phyloP scores from a whole-genome alignment of 768 basidiomycete genomes.

The Leccinellum luteum region DNA sequence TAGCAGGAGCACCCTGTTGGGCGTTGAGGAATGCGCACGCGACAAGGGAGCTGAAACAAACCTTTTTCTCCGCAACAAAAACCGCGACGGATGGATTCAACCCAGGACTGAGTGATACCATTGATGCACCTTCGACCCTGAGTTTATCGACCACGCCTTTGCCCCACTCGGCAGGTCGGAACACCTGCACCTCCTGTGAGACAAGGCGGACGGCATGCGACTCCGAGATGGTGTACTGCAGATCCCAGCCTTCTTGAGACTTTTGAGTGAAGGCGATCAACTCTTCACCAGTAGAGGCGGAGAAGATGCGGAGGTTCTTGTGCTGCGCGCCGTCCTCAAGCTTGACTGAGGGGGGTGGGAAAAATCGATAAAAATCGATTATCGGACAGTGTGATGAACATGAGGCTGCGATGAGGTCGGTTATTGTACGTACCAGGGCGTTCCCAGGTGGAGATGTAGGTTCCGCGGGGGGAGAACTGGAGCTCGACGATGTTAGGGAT shows the following conservation, averaged over 20 bases:
- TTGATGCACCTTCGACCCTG: conserved; percentile 79
- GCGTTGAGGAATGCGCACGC: background rate
- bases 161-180: conserved; percentile 73
- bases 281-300: conserved; percentile 81
- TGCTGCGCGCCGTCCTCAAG: conserved; percentile 88
- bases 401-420: conserved; percentile 18
- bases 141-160: conserved; percentile 81
- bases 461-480: conserved; percentile 90
- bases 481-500: conserved; percentile 79
- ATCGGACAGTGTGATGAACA: conserved; percentile 16
- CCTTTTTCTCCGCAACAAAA: conserved; percentile 94
- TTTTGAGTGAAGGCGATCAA: conserved; percentile 88
- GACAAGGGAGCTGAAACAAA: conserved; percentile 21
- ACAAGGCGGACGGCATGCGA: conserved; percentile 82
- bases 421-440: conserved; percentile 58
- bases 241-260: conserved; percentile 85
- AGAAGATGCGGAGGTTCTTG: conserved; percentile 93
- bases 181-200: conserved; percentile 80
- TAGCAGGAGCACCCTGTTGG: conserved; percentile 78
- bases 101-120: conserved; percentile 76
- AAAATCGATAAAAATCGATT: conserved; percentile 15
- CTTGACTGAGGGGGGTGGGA: conserved; percentile 49
- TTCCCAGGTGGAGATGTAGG: conserved; percentile 95
- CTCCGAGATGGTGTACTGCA: conserved; percentile 90
- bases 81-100: conserved; percentile 86